phyloP scores from a whole-genome alignment of 305 asterid species.

The Rubia balearica region DNA sequence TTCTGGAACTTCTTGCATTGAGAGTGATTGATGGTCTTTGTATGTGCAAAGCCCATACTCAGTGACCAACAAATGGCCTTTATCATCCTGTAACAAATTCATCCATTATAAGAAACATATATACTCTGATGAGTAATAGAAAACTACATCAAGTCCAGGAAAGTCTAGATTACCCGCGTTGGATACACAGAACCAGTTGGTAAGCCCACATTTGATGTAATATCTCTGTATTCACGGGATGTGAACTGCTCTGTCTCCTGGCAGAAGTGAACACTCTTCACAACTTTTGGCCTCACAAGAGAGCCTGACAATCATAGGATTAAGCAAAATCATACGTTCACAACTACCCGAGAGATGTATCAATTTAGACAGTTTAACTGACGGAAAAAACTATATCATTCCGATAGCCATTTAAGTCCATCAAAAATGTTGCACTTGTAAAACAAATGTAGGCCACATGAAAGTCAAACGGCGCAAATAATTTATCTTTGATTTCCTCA shows the following conservation, averaged over 20 bases:
- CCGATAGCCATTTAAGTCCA: neutral
- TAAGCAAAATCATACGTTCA: conserved; percentile 13
- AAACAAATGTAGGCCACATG: neutral
- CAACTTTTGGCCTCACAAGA: conserved; percentile 98
- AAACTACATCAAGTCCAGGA: conserved; percentile 5
- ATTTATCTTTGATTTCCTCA: neutral
- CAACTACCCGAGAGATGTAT: conserved; percentile 7
- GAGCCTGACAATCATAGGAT: conserved; percentile 49
- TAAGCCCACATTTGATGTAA: conserved; percentile 84
- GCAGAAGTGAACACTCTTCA: conserved; percentile 94
- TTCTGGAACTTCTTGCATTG: conserved; percentile 98
- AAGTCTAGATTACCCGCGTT: conserved; percentile 54
- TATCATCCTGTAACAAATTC: conserved; percentile 59
- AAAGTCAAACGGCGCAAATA: neutral
- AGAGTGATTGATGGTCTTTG: conserved; percentile 88
- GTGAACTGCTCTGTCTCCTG: conserved; percentile 67
- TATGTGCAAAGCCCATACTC: conserved; percentile 83
- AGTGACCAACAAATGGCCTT: conserved; percentile 90
- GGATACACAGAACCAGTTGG: conserved; percentile 98
- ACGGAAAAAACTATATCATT: conserved; percentile 1
- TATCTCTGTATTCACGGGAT: conserved; percentile 84
- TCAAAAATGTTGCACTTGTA: neutral
- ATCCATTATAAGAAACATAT: conserved; percentile 10
- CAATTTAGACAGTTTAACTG: conserved; percentile 14
- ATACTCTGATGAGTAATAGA: conserved; percentile 2